Evolutionary conservation across 805 yeast genomes (phyloP).

Genomic region (Hanseniaspora singularis): DNA sequence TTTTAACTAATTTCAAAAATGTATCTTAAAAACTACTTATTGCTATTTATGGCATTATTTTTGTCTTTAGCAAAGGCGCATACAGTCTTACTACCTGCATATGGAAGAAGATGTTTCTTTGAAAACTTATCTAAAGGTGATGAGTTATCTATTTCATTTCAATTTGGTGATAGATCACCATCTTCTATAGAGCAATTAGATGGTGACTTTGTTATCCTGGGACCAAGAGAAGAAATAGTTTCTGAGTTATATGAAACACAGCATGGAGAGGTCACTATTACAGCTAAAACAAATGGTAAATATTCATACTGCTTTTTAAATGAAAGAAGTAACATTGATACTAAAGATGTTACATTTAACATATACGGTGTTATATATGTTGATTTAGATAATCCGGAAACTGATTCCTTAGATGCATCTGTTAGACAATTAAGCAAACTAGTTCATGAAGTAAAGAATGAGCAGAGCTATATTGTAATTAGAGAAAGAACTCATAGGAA

Average conservation of each 20-base stretch:
- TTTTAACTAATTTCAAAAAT: too few relatives aligned
- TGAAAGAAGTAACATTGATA: conserved; percentile 56
- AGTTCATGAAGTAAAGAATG: conserved; percentile 80
- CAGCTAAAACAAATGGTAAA: conserved; percentile 58
- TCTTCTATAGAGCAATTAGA: conserved; percentile 52
- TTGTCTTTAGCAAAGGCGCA: conserved; percentile 39
- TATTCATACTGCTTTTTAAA: conserved; percentile 85
- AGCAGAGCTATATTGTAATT: conserved; percentile 79
- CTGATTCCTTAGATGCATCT: conserved; percentile 73
- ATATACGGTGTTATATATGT: conserved; percentile 86
- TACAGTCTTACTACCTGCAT: conserved; percentile 68
- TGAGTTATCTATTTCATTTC: conserved; percentile 77
- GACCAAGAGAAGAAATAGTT: conserved; percentile 36
- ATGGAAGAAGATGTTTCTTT: conserved; percentile 78
- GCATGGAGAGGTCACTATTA: conserved; percentile 67
- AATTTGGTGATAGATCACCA: conserved; percentile 82
- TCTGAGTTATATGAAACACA: conserved; percentile 45
- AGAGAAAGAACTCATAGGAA: conserved; percentile 97
- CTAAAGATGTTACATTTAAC: conserved; percentile 89
- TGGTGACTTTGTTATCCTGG: conserved; percentile 52
- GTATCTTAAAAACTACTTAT: neutral
- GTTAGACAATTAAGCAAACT: conserved; percentile 62
- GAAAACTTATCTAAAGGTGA: conserved; percentile 75
- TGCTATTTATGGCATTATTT: conserved; percentile 7
- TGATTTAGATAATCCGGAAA: conserved; percentile 61